Conservation (phyloP, 2,329 filamentous ascomycete species). For the Lizonia empirigonia region DNA sequence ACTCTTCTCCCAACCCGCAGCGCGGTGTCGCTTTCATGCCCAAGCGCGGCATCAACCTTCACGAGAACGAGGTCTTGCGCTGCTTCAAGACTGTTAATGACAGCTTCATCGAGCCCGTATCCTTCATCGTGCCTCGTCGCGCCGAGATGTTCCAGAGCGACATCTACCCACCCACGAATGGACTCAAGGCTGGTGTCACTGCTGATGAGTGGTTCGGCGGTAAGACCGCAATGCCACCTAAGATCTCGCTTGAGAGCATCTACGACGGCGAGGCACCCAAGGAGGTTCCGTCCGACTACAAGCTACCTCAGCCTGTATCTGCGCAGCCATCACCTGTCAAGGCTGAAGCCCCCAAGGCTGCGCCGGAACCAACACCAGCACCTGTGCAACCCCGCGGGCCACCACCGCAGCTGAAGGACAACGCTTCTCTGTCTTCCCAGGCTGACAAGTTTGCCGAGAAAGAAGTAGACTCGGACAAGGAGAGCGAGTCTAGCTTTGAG, state of each 20-base stretch:
- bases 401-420: slow-evolving; percentile 77
- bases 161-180: slow-evolving; percentile 87
- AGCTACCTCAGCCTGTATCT: slow-evolving; percentile 55
- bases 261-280: slow-evolving; percentile 83
- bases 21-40: slow-evolving; percentile 93
- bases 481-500: slow-evolving; percentile 82
- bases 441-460: slow-evolving; percentile 86
- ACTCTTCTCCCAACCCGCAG: slow-evolving; percentile 96
- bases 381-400: slow-evolving; percentile 56
- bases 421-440: slow-evolving; percentile 82
- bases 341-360: slow-evolving; percentile 58
- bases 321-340: slow-evolving; percentile 54
- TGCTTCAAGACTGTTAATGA: slow-evolving; percentile 98
- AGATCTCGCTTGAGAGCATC: slow-evolving; percentile 90
- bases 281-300: slow-evolving; percentile 74
- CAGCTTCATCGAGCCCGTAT: slow-evolving; percentile 91
- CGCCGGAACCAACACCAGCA: slow-evolving; percentile 55
- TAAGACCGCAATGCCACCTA: slow-evolving; percentile 81
- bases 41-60: slow-evolving; percentile 91
- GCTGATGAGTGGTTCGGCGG: slow-evolving; percentile 84
- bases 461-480: slow-evolving; percentile 64
- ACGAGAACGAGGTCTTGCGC: slow-evolving; percentile 90
- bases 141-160: slow-evolving; percentile 96
- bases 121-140: slow-evolving; percentile 92
- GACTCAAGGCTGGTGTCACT: slow-evolving; percentile 79